phyloP scores from a whole-genome alignment of 2,329 filamentous ascomycete species.

The Pseudocercospora musae region DNA sequence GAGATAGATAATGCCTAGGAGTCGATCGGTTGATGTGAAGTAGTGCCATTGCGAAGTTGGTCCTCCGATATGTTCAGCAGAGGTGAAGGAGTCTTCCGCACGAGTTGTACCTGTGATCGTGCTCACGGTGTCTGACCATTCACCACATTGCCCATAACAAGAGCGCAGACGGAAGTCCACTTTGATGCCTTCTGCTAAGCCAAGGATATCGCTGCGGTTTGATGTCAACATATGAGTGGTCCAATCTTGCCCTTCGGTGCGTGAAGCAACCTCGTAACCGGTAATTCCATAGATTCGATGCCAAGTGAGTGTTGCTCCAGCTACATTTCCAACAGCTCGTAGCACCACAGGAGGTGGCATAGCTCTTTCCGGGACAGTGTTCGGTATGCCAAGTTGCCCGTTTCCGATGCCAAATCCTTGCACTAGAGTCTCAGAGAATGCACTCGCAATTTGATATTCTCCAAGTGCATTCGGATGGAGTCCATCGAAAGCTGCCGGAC shows the following conservation, averaged over 20 bases:
- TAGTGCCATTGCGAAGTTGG: background rate
- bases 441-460: slow-evolving; percentile 43
- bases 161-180: slow-evolving; percentile 4
- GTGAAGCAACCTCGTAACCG: background rate
- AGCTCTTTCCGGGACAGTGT: background rate
- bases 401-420: background rate
- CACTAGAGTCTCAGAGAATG: slow-evolving; percentile 33
- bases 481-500: slow-evolving; percentile 39
- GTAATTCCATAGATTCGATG: slow-evolving; percentile 3
- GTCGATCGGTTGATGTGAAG: background rate
- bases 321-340: background rate
- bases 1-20: background rate
- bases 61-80: background rate
- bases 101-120: background rate
- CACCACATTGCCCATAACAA: slow-evolving; percentile 4
- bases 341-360: slow-evolving; percentile 1
- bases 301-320: slow-evolving; percentile 2
- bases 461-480: slow-evolving; percentile 43
- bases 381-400: background rate
- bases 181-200: background rate
- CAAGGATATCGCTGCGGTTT: background rate
- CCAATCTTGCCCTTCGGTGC: background rate
- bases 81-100: background rate
- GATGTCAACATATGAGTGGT: background rate
- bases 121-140: slow-evolving; percentile 3